Base-by-base conservation (phyloP, 371 early-diverging fungal genomes). In the Rhizopus sp. region DNA sequence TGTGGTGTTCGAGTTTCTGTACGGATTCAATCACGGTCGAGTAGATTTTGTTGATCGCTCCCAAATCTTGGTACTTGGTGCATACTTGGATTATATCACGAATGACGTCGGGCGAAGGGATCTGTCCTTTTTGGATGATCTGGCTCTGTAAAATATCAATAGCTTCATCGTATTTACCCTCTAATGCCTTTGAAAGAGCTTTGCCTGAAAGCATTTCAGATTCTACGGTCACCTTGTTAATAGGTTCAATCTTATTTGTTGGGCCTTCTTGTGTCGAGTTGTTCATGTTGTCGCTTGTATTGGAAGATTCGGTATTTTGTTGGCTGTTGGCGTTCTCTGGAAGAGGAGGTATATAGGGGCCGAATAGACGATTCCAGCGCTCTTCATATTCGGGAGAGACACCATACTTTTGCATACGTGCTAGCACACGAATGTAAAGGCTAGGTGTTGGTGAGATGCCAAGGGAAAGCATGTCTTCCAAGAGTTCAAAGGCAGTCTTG, bases 81-180 rank as follows among this genome's bases (percentile, higher is more conserved):
- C 69, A 63, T 7, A 49, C 42, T 35, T 65, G 68, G 47, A 78
- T 75, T 50, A 75, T 69, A 50, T 78, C 78, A 54, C 78, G 78
- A 1, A 75, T 57, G 16, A 66, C 73, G 17, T 75, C 73, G 7
- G 75, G 71, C 1, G 72, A 60, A 41, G 78, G 78, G 0, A 68
- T 51, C 41, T 58, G 32, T 3, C 73, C 73, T 9, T 62, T 42
- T 13, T 64, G 35, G 46, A 78, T 54, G 44, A 78, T 72, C 38
- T 73, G 50, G 16, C 56, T 48, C 9, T 68, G 40, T 40, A 78
- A 35, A 13, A 71, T 50, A 3, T 61, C 53, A 6, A 68, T 7
- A 15, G 70, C 66, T 5, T 65, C 60, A 4, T 66, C 62, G 45
- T 66, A 64, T 9, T 73, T 50, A 46, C 70, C 72, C 3, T 59